These are phyloP conservation scores for Yamadazyma sp. DNA, from an alignment of 1,139 yeast genomes.

Conservation along the genomic window DNA sequence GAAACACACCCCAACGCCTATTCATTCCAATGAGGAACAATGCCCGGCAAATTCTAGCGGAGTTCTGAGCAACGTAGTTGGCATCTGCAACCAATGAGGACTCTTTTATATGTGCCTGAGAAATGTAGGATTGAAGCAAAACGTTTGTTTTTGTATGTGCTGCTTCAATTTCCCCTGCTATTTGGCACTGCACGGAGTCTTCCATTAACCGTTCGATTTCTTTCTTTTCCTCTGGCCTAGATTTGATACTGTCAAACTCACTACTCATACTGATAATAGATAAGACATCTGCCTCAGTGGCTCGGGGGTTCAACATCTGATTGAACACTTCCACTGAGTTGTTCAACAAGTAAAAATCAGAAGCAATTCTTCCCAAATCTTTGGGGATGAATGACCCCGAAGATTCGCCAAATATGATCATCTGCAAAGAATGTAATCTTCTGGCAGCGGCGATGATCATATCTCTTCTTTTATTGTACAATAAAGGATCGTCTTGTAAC, in stretches of 20 bases:
- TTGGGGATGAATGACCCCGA: conserved; percentile 80
- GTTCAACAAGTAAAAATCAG: conserved; percentile 85
- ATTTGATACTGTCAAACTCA: conserved; percentile 88
- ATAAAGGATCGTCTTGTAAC: conserved; percentile 75
- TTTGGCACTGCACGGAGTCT: conserved; percentile 70
- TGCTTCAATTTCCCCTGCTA: conserved; percentile 75
- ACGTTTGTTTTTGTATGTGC: conserved; percentile 87
- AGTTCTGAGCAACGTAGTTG: conserved; percentile 92
- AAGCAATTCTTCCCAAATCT: conserved; percentile 91
- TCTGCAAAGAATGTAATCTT: conserved; percentile 77
- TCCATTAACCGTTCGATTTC: conserved; percentile 70
- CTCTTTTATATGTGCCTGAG: conserved; percentile 69
- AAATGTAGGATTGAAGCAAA: conserved; percentile 82
- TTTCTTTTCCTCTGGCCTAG: conserved; percentile 79
- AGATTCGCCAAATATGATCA: conserved; percentile 89
- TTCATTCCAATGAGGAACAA: conserved; percentile 81
- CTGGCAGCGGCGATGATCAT: conserved; percentile 81
- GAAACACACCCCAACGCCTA: conserved; percentile 84
- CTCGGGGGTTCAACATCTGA: conserved; percentile 76
- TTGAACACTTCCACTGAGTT: conserved; percentile 89
- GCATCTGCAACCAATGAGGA: conserved; percentile 85
- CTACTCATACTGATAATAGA: conserved; percentile 90
- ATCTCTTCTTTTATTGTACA: conserved; percentile 70
- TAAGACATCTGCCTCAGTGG: conserved; percentile 89
- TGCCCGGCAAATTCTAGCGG: conserved; percentile 91